Percentiles rank a stretch among this genome's conserved stretches.
phyloP scores from a whole-genome alignment of 2,329 filamentous ascomycete species.

The Aspergillus nomiae region DNA sequence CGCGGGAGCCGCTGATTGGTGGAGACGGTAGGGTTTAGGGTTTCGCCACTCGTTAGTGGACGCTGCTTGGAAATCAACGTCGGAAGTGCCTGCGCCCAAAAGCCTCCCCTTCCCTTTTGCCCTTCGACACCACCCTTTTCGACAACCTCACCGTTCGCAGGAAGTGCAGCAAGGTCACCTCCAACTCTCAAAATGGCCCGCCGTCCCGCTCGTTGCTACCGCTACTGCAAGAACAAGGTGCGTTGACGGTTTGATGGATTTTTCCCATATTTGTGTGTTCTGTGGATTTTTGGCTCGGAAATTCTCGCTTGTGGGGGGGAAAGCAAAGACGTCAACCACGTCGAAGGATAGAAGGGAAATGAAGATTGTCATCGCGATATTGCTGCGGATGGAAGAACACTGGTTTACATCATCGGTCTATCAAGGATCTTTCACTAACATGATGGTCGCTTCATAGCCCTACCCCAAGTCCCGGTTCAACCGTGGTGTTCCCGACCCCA shows the following conservation, averaged over 20 bases:
- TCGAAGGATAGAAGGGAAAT: not conserved
- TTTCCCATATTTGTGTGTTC: conserved; percentile 25
- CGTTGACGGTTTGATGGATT: conserved; percentile 39
- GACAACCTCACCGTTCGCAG: conserved; percentile 47
- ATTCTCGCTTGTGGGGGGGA: conserved; percentile 35
- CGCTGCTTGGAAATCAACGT: conserved; percentile 48
- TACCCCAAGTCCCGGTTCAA: conserved; percentile 99
- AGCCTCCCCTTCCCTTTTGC: conserved; percentile 32
- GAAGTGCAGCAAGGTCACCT: conserved; percentile 50
- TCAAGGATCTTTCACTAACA: conserved; percentile 23
- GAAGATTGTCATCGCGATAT: not conserved
- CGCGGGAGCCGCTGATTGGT: conserved; percentile 25
- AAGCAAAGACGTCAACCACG: conserved; percentile 8
- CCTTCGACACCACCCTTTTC: conserved; percentile 38
- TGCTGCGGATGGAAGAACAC: conserved; percentile 8
- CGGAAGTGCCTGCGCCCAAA: conserved; percentile 30
- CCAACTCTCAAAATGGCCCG: conserved; percentile 89
- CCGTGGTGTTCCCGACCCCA: conserved; percentile 87
- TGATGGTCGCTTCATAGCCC: conserved; percentile 58
- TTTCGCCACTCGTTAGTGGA: conserved; percentile 43
- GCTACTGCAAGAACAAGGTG: conserved; percentile 99
- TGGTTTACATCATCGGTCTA: conserved; percentile 6
- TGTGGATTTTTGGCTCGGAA: conserved; percentile 25
- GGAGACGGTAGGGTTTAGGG: conserved; percentile 44
- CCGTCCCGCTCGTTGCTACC: conserved; percentile 98